These are phyloP conservation scores for Niveomyces coronatus DNA, from an alignment of 2,329 filamentous ascomycete genomes.

Conservation along the genomic window DNA sequence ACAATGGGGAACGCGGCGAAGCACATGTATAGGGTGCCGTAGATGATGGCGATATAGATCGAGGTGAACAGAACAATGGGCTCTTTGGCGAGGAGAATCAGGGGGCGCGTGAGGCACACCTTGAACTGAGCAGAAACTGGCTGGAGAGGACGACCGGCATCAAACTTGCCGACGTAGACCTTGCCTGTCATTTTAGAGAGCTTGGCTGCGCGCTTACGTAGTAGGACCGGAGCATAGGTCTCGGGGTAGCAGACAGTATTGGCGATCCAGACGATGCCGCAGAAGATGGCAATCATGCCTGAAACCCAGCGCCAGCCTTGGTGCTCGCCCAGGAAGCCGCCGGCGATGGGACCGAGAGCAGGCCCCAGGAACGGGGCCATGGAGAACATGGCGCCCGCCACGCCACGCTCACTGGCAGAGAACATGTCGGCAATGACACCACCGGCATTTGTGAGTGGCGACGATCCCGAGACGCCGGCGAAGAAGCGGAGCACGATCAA, in stretches of 20 bases:
- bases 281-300: constrained; percentile 52
- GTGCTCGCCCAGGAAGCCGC: constrained; percentile 50
- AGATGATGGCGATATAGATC: constrained; percentile 53
- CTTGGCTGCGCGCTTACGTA: constrained; percentile 39
- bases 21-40: constrained; percentile 44
- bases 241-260: constrained; percentile 43
- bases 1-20: constrained; percentile 51
- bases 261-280: constrained; percentile 45
- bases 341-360: constrained; percentile 47
- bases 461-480: constrained; percentile 51
- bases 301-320: constrained; percentile 56
- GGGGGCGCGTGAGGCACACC: constrained; percentile 49
- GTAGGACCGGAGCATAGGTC: constrained; percentile 49
- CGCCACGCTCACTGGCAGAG: constrained; percentile 39
- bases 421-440: constrained; percentile 58
- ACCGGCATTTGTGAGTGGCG: constrained; percentile 51
- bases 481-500: constrained; percentile 62
- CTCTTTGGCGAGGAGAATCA: constrained; percentile 54
- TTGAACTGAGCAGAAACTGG: constrained; percentile 40
- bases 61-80: constrained; percentile 55
- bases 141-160: constrained; percentile 31
- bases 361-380: constrained; percentile 56
- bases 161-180: constrained; percentile 41
- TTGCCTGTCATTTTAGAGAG: constrained; percentile 43
- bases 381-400: constrained; percentile 49